Base-by-base conservation (phyloP, 768 basidiomycete genomes). In the Lentinula detonsa region DNA sequence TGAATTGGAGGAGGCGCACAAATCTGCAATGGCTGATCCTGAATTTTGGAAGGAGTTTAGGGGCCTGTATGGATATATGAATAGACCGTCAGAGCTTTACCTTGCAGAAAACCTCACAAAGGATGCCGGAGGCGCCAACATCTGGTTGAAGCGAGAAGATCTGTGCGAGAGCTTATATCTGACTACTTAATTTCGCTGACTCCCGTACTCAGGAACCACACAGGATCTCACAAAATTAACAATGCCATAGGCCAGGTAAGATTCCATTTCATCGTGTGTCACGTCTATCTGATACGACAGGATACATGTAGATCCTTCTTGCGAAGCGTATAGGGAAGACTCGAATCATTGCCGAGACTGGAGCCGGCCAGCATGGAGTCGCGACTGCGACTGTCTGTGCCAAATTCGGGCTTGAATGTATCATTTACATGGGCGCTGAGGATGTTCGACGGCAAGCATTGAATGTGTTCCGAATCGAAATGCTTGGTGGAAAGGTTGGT, bases 151-250 rank as follows among this genome's bases (percentile, higher is more conserved):
- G 80, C 86, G 95, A 50, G 96, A 95, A 75, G 94, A 96, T 67
- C 69, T 96, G 89, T 90, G 64, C 64, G 88, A 71, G 23, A 53
- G 62, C 43, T 57, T 52, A 31, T 31, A 31, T 21, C 18, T 33
- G 5, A 31, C 8, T 23, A 49, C 59, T 5, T 28, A 50, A 55
- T 37, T 40, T 59, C 52, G 21, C 23, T 63, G 61, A 54, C 51
- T 7, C 9, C n/a, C 43, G 43, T 16, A 16, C 9, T 31, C 61
- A 93, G 91, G 62, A 99, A 99, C 72, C 96, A 98, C 71, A 98
- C 97, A 0, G 97, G 97, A 15, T 98, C 95, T 9, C 97, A 99
- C 75, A 99, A 98, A 74, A 98, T 99, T 70, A 98, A 98, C 76
- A 99, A 99, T 72, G 96, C 96, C 23, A 89, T 99, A 62, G 97